These are phyloP conservation scores for Oropetium thomaeum DNA, from an alignment of 176 grass and related monocot species.

Conservation along the genomic window DNA sequence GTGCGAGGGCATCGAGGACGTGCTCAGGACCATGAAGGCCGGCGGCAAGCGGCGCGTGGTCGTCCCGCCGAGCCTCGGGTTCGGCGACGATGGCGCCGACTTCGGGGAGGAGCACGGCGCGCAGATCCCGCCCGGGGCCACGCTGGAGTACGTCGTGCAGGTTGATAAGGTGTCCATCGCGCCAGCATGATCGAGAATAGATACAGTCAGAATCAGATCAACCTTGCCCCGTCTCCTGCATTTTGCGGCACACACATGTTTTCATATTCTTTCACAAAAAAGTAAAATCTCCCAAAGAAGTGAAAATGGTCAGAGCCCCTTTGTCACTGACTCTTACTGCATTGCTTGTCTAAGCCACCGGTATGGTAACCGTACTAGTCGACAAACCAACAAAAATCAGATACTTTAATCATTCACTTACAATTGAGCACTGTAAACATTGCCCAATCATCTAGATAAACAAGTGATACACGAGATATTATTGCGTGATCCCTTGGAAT, in stretches of 20 bases:
- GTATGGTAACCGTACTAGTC: not conserved
- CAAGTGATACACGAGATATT: not conserved
- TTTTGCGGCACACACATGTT: not conserved
- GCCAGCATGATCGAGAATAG: conserved; percentile 52
- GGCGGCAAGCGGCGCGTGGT: conserved; percentile 78
- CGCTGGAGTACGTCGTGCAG: conserved; percentile 83
- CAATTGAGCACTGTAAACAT: not conserved
- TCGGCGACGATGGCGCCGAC: conserved; percentile 86
- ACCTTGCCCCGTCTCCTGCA: not conserved
- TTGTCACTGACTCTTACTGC: not conserved
- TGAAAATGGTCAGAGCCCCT: not conserved
- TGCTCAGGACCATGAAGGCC: conserved; percentile 63
- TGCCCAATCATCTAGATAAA: not conserved
- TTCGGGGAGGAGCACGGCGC: conserved; percentile 39
- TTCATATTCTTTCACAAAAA: not conserved
- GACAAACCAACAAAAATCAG: not conserved
- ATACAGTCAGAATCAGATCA: too few relatives aligned
- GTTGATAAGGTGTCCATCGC: conserved; percentile 95
- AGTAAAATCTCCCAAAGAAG: not conserved
- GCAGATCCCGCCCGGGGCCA: conserved; percentile 45
- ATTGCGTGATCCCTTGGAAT: not conserved
- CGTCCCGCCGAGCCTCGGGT: conserved; percentile 51
- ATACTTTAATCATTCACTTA: not conserved
- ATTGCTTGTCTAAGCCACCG: not conserved
- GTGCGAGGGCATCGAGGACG: conserved; percentile 87